Evolutionary conservation across 129 eudicot species (phyloP), one percentile per base, ranked within the genome.

Genomic region (Chrysanthemum makinoi): DNA sequence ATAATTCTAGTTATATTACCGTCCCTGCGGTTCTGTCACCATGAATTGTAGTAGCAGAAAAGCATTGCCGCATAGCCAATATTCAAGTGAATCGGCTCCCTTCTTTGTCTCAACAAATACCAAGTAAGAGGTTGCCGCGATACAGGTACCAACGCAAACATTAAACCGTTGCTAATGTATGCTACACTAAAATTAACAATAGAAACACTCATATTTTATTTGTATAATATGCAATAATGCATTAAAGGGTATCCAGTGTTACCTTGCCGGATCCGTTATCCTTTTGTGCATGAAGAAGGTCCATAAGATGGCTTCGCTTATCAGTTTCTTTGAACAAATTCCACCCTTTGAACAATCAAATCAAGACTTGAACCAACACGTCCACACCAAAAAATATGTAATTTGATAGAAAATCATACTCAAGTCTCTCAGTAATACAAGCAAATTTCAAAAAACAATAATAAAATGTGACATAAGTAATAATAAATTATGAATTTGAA

Each of bases 281-380:
- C 65, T 49, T 83, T 68, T 86, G 92, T 47, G 88, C 92, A 62
- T 86, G 92, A 57, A 86, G 86, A 67, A 86, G 92, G 77, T 86
- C 92, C 92, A 86, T 86, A 52, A 86, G 87, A 46, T 86, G 83
- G 75, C 92, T 86, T 81, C 92, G 79, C 66, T 86, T 86, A 62
- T 86, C 92, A 69, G 69, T 79, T 68, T 86, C 92, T 60, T n/a
- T 81, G 86, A 73, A 86, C 92, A 81, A 49, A 86, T 66, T 86
- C 92, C 67, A 86, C 92, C 77, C 92, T 76, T 72, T 86, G 92
- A 49, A 86, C 78, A 65, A 86, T 86, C 69, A 86, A 83, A 82
- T 86, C 92, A 14, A 88, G 83, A 76, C 92, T 83, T 19, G 92
- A 86, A 59, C 92, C 92, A 61, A 86, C 92, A 46, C 92, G 76